Evolutionary conservation across 768 basidiomycete species (phyloP), one percentile per base, ranked within the genome.

Genomic region (Leucogyrophana mollusca): DNA sequence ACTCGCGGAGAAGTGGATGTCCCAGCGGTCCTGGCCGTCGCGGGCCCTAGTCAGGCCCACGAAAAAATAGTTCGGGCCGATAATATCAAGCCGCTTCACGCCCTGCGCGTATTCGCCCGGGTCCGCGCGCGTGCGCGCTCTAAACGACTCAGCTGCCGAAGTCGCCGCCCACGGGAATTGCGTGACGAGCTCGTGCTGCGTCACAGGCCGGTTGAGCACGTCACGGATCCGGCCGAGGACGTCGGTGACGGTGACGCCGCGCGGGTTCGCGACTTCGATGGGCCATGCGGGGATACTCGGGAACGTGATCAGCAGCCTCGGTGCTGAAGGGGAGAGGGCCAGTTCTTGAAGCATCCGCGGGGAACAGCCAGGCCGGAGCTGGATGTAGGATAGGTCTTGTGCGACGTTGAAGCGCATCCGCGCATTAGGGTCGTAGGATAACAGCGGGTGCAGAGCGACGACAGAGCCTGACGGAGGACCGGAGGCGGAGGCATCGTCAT

Each of bases 11-110:
- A 71, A 56, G 34, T 51, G 43, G 16, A 68, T 61, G 34, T 59
- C 55, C 64, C 64, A 70, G 34, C 54, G 47, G 33, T 62, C 59
- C 17, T 36, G 59, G 8, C 60, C 65, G 7, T 58, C 54, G 34
- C 47, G 50, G 30, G 65, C 55, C 38, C 45, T 50, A 14, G 54
- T 52, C 17, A 72, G 35, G 9, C 70, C 71, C 9, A 46, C 57
- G 34, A 71, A 72, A 21, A 45, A 48, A 32, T 58, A 47, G 17
- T 58, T 56, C 2, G 51, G 56, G 24, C 67, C 66, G 49, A 72
- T 58, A 53, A 69, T 67, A 51, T 72, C 70, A 21, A 72, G 58
- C 56, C 68, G 52, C 59, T 69, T 72, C 21, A 72, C 48, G 7
- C 70, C 70, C 56, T 72, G 70, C 52, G 49, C 53, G 57, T 53